Conservation (phyloP, 495 filamentous ascomycete species). For the Tuber magnatum region DNA sequence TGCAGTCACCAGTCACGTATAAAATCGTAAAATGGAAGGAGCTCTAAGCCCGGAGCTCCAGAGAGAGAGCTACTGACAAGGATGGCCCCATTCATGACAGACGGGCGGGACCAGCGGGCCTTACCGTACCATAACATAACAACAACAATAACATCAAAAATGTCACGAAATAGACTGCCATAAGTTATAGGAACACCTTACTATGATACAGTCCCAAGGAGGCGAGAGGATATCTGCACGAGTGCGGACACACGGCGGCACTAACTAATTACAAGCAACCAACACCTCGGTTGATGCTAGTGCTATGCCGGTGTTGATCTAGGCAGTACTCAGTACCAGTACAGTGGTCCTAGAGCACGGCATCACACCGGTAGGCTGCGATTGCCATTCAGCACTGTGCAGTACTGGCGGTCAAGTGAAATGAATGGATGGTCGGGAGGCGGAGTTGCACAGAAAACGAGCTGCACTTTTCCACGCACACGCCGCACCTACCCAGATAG, state of each 20-base stretch:
- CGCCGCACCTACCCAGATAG: background rate
- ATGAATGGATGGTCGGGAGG: too few relatives aligned
- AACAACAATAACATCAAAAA: background rate
- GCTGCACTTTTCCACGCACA: background rate
- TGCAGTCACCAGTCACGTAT: background rate
- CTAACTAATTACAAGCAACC: background rate
- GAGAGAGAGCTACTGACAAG: background rate
- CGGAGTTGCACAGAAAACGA: background rate
- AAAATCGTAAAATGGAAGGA: background rate
- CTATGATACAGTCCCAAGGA: too few relatives aligned
- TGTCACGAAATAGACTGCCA: background rate
- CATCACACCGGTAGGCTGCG: background rate
- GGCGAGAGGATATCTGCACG: background rate
- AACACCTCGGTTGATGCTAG: background rate
- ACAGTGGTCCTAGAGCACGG: too few relatives aligned
- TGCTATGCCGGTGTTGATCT: background rate
- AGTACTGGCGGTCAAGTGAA: background rate
- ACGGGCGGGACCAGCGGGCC: background rate
- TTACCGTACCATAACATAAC: background rate
- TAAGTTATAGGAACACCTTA: background rate
- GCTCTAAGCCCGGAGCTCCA: background rate
- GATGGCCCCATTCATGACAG: background rate
- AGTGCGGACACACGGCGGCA: background rate
- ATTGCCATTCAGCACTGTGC: background rate
- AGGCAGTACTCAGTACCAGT: background rate